A percentile compares a stretch with the other conserved stretches of the same genome.
Conservation (phyloP, 73 alveolate species). For the Symbiodinium natans region DNA sequence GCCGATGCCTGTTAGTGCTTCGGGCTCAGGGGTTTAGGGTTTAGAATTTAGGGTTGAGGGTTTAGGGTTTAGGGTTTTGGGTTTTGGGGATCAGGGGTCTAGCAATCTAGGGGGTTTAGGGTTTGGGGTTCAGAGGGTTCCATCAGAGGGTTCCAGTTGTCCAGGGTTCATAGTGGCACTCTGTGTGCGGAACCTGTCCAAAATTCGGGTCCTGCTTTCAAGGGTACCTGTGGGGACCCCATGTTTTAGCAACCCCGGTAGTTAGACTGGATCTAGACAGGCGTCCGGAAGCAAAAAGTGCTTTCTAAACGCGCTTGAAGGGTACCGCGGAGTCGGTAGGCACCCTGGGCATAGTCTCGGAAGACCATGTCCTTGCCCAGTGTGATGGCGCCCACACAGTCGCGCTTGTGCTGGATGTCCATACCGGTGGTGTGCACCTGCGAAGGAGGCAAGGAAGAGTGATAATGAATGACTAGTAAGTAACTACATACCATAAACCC, state of each 20-base stretch:
- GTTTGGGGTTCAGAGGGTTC: not conserved
- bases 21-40: not conserved
- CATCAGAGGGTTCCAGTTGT: not conserved
- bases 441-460: too few species aligned
- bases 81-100: not conserved
- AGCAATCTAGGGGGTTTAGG: not conserved
- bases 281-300: too few species aligned
- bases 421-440: constrained; percentile 55
- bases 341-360: constrained; percentile 94
- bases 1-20: constrained; percentile 8
- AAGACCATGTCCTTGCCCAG: constrained; percentile 93
- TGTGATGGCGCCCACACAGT: constrained; percentile 93
- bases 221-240: not conserved
- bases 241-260: too few species aligned
- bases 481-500: too few species aligned
- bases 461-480: too few species aligned
- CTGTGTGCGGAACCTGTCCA: too few species aligned
- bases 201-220: too few species aligned
- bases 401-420: constrained; percentile 94
- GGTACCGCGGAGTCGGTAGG: constrained; percentile 77
- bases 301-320: too few species aligned
- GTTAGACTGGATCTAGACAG: too few species aligned
- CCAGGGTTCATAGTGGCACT: too few species aligned
- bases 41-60: too few species aligned
- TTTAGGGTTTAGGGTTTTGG: not conserved